Evolutionary conservation across 345 rosid genomes (phyloP), one percentile per base, ranked within the genome.

Genomic region (Acer saccharum): DNA sequence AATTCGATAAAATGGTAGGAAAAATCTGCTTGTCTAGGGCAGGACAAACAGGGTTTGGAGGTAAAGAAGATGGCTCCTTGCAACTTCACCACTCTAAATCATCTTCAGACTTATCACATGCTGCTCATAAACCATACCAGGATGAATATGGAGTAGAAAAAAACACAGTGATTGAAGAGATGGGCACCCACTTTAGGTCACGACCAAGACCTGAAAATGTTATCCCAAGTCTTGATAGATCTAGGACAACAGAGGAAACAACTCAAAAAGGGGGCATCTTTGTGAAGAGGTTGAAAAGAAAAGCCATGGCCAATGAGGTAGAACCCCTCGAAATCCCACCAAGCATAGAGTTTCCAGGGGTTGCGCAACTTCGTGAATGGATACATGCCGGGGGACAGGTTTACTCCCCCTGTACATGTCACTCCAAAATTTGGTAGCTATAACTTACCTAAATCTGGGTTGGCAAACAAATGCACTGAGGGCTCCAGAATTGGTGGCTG

Each of bases 341-440:
- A 18, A 57, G 61, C 41, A 52, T 82, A 50, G 87, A 84, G 65
- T 78, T 84, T 50, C 80, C 73, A n/a, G 73, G 76, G 3, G 77
- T 80, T 60, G 79, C 68, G 12, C 74, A 83, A 57, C 83, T 84
- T 39, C 77, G 71, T 29, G 84, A 82, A 73, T 78, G 84, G 85
- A 32, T 32, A 32, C 70, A 69, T 4, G 76, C 58, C 18, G 69
- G 77, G 18, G 83, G 85, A 50, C 80, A 78, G 69, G 80, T 81
- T 13, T 29, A 71, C 77, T 81, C 86, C 20, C 83, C 81, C 39
- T 81, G 78, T 65, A 41, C 74, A 20, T 20, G 73, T 77, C 55
- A 83, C 89, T 50, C 88, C 89, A 48, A 87, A 84, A 44, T 83
- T 87, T 17, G 86, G 88, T 41, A 72, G 80, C 71, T 79, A 81